phyloP scores from a whole-genome alignment of 2,329 filamentous ascomycete genomes.

The Talaromyces sp. region DNA sequence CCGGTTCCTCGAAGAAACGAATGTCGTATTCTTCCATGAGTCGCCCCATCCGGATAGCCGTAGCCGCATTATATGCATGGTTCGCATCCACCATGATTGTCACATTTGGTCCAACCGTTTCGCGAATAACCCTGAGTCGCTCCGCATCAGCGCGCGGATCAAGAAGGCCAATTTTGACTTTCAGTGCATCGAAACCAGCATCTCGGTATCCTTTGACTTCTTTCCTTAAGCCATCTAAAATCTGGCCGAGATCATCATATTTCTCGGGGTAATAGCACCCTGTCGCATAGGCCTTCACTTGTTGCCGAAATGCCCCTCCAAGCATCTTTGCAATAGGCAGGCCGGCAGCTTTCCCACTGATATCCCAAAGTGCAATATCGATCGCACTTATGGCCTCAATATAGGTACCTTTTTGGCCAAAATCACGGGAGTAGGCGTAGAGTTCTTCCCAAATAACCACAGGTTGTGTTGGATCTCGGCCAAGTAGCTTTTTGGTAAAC shows the following conservation, averaged over 20 bases:
- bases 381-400: neutral
- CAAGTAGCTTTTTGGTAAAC: neutral
- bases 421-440: neutral
- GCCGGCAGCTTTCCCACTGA: neutral
- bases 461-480: neutral
- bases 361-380: neutral
- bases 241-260: neutral
- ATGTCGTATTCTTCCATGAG: neutral
- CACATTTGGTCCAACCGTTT: neutral
- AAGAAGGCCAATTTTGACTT: neutral
- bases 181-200: neutral
- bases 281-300: neutral
- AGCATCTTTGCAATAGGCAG: neutral
- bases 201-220: neutral
- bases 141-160: neutral
- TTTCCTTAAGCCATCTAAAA: neutral
- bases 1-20: neutral
- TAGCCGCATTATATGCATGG: neutral
- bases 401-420: neutral
- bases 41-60: neutral
- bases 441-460: neutral
- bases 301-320: neutral
- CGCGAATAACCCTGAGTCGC: neutral
- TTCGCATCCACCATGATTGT: neutral
- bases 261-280: neutral